Percentiles rank a stretch among this genome's conserved stretches.
Conservation (phyloP, 257 asterid genomes). For the Dorcoceras hygrometricum region DNA sequence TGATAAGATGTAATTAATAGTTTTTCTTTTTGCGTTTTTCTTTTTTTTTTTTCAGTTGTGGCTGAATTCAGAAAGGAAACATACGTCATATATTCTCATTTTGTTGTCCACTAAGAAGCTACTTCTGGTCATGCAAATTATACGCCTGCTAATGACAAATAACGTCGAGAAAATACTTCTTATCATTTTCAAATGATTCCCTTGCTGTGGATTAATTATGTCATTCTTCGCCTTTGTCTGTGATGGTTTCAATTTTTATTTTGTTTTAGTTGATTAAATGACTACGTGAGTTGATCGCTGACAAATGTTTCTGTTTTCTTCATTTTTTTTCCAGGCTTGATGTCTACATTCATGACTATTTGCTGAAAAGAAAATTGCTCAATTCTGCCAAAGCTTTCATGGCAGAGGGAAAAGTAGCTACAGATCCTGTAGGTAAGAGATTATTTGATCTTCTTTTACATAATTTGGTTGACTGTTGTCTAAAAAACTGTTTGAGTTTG, state of each 20-base stretch:
- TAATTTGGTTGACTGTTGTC: not conserved
- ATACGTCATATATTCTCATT: constrained; percentile 12
- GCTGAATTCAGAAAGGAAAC: constrained; percentile 14
- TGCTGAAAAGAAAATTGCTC: constrained; percentile 82
- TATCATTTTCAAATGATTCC: not conserved
- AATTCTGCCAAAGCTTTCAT: constrained; percentile 97
- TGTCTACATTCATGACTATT: constrained; percentile 95
- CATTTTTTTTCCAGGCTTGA: constrained; percentile 71
- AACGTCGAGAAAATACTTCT: not conserved
- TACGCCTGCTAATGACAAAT: not conserved
- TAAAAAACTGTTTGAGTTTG: too few relatives aligned
- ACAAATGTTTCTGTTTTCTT: not conserved
- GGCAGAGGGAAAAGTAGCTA: constrained; percentile 98
- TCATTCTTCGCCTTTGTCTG: constrained; percentile 8
- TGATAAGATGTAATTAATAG: constrained; percentile 72
- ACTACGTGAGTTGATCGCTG: constrained; percentile 19
- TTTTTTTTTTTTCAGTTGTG: not conserved
- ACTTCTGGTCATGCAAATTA: not conserved
- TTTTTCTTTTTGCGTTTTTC: constrained; percentile 3
- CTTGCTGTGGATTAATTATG: constrained; percentile 4
- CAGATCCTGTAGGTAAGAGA: constrained; percentile 92
- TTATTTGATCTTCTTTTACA: not conserved
- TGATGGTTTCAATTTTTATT: not conserved
- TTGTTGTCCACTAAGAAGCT: constrained; percentile 5
- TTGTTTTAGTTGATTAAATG: not conserved